A percentile compares a stretch with the other conserved stretches of the same genome.
phyloP scores from a whole-genome alignment of 2,329 filamentous ascomycete species.

The Aschersonia sp. region DNA sequence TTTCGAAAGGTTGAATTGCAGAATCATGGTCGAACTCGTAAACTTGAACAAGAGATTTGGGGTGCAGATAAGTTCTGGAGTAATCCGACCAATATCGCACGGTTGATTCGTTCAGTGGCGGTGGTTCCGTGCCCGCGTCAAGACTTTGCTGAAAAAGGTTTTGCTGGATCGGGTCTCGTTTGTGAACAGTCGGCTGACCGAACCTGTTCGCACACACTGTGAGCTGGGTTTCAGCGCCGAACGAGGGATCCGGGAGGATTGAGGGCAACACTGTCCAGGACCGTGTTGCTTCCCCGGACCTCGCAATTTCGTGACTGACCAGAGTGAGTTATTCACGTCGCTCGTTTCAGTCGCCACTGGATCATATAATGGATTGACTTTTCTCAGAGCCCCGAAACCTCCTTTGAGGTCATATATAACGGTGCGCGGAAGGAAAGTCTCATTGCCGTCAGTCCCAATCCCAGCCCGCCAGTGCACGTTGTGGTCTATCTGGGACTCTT shows the following conservation, averaged over 20 bases:
- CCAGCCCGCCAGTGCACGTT: slow-evolving; percentile 78
- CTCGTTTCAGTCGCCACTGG: slow-evolving; percentile 13
- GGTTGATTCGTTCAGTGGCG: slow-evolving; percentile 48
- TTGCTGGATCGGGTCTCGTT: slow-evolving; percentile 49
- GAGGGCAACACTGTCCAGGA: too few species aligned
- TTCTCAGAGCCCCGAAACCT: slow-evolving; percentile 75
- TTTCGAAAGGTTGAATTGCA: slow-evolving; percentile 71
- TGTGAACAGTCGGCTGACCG: slow-evolving; percentile 61
- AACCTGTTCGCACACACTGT: background rate
- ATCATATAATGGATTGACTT: slow-evolving; percentile 81
- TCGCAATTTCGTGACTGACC: slow-evolving; percentile 12
- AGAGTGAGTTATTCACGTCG: slow-evolving; percentile 16
- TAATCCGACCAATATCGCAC: slow-evolving; percentile 98
- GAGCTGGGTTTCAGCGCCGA: too few species aligned
- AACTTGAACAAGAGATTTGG: slow-evolving; percentile 71
- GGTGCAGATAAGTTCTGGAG: slow-evolving; percentile 84
- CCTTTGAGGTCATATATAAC: slow-evolving; percentile 93
- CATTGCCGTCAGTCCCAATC: slow-evolving; percentile 64
- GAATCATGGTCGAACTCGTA: slow-evolving; percentile 79
- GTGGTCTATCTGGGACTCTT: slow-evolving; percentile 23
- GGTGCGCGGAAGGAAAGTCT: slow-evolving; percentile 84
- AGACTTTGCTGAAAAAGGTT: slow-evolving; percentile 69
- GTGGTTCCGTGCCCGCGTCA: slow-evolving; percentile 53
- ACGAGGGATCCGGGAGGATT: too few species aligned
- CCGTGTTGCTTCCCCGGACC: too few species aligned